phyloP scores from a whole-genome alignment of 148 eudicot species.

The Fallopia convolvulus region DNA sequence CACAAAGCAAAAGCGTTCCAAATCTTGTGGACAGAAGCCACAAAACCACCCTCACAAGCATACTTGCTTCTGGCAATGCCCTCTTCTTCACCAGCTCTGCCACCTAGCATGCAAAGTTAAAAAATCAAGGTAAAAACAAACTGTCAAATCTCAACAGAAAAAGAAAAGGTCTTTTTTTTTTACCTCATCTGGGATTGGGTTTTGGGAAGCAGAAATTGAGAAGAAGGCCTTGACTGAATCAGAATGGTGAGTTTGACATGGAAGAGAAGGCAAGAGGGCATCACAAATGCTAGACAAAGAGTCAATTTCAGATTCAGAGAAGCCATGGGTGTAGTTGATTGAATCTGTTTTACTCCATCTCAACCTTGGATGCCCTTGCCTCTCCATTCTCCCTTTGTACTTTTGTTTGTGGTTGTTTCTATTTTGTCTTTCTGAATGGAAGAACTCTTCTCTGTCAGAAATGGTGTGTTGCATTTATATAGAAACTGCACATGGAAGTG shows the following conservation, averaged over 20 bases:
- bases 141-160: not conserved
- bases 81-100: constrained; percentile 29
- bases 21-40: constrained; percentile 48
- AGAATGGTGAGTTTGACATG: constrained; percentile 11
- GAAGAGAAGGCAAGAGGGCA: constrained; percentile 43
- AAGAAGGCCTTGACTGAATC: constrained; percentile 34
- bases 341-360: constrained; percentile 36
- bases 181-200: constrained; percentile 60
- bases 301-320: constrained; percentile 38
- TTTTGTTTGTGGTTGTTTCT: not conserved
- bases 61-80: constrained; percentile 35
- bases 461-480: not conserved
- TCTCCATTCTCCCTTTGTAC: constrained; percentile 13
- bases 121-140: not conserved
- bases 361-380: constrained; percentile 43
- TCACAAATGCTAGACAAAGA: constrained; percentile 48
- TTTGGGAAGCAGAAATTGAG: constrained; percentile 42
- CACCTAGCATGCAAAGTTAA: constrained; percentile 34
- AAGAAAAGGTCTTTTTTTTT: not conserved
- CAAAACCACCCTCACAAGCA: constrained; percentile 31
- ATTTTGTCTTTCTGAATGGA: not conserved
- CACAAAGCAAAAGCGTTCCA: constrained; percentile 59
- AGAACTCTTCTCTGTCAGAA: not conserved
- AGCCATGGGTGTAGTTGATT: constrained; percentile 32
- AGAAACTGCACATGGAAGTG: not conserved